Base-by-base conservation (phyloP, 1,284 basidiomycete genomes). In the Puccinia horiana region DNA sequence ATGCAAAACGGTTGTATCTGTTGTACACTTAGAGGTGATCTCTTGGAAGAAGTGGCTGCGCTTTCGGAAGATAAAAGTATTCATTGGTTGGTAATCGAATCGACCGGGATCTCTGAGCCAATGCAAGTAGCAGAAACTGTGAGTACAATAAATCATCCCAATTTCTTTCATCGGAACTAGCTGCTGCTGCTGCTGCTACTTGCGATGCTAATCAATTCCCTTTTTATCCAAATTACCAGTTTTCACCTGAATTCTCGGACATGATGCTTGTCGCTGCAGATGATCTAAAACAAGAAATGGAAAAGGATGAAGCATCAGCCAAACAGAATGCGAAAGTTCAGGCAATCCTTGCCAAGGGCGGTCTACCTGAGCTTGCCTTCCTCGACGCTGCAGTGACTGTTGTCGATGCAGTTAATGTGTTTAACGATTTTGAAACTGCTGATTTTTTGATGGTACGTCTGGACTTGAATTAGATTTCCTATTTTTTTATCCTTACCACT, bases 1-100 rank as follows among this genome's bases (percentile, higher is more conserved):
- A 87, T 89, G 87, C 87, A 88, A 84, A 89, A 88, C 84, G 87
- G 86, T 84, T 89, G 89, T 84, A 89, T 89, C 80, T 89, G 89
- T 85, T 89, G 88, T 83, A 89, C 88, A 0, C 86, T 89, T 1
- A 87, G 89, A 49, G 88, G 87, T 8, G 89, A 89, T 81, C 83
- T 89, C 47, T 85, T 89, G n/a, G 88, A 89, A 81, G 88, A 89
- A 82, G 87, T 89, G 18, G 88, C 88, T 0, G 84, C 84, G 6
- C 84, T 89, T 0, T 88, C 88, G 0, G 85, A 87, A 35, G 84
- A 86, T 40, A 84, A 85, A 6, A 82, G 84, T 14, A 87, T 88
- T 78, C 88, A 89, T 83, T 88, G 88, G 83, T 85, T 89, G 26
- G 84, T 89, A 81, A 88, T 89, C 81, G 88, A 89, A 83, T 86